phyloP scores from a whole-genome alignment of 768 basidiomycete genomes.

The Strobilomyces dryophilus region DNA sequence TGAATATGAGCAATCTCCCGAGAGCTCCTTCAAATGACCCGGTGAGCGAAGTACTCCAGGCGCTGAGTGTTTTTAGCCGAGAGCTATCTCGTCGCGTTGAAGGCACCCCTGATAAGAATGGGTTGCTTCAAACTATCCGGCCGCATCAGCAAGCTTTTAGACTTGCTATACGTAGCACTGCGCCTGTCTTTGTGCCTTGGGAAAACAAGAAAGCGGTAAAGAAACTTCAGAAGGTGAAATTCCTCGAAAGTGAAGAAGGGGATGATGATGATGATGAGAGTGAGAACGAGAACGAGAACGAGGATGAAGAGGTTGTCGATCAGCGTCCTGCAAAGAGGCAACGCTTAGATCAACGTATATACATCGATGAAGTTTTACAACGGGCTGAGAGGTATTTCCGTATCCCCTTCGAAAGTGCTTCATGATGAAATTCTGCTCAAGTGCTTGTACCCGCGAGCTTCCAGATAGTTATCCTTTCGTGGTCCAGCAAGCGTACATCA shows the following conservation, averaged over 20 bases:
- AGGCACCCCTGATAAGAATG: conserved; percentile 28
- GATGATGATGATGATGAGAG: neutral
- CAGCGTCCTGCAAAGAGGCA: neutral
- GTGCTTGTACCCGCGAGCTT: conserved; percentile 59
- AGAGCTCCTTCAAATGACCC: neutral
- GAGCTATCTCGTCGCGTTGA: neutral
- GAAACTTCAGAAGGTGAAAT: neutral
- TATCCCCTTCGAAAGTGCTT: neutral
- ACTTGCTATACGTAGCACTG: conserved; percentile 31
- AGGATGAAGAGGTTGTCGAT: neutral
- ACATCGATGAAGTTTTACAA: conserved; percentile 51
- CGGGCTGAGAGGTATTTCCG: conserved; percentile 16
- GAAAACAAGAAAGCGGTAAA: neutral
- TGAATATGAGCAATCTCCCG: neutral
- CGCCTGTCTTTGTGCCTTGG: neutral
- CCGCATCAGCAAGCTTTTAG: conserved; percentile 45
- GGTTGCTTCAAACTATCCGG: conserved; percentile 51
- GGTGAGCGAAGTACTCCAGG: neutral
- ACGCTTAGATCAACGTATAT: conserved; percentile 2
- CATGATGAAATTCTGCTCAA: neutral
- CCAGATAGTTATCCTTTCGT: conserved; percentile 62
- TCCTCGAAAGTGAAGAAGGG: neutral
- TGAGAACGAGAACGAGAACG: neutral
- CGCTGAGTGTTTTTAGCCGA: neutral
- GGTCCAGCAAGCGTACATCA: conserved; percentile 50